Base-by-base conservation (phyloP, 192 early-diverging fungal genomes). In the Coemansia guatemalensis region DNA sequence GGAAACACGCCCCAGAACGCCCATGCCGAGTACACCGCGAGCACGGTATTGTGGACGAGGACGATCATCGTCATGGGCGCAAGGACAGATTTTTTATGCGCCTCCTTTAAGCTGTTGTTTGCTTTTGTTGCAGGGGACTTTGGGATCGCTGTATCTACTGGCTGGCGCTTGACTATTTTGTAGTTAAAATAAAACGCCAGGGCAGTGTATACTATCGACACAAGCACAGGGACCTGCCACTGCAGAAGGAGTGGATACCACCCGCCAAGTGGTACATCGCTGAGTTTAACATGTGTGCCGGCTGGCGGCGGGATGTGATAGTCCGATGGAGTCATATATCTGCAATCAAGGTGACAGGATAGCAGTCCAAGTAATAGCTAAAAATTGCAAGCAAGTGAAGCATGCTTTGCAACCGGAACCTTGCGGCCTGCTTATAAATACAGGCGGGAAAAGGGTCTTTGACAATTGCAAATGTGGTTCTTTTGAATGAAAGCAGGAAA, bases 221-320 rank as follows among this genome's bases (percentile, higher is more conserved):
- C 80, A 23, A 72, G 68, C 26, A 86, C 39, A 6, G 88, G 86
- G 1, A 88, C 84, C 75, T 81, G 84, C 88, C 86, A 91, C 63
- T 88, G 71, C 88, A 89, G 86, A 50, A 89, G 74, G 41, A 88
- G 73, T 29, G 86, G 85, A 66, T 90, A 90, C 76, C 84, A 87
- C 60, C 87, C 74, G 21, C 87, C 85, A 55, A 87, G 86, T 4
- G 86, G 89, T 52, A 90, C 82, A 14, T 83, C 84, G 64, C 62
- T 73, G 18, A 75, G 69, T 3, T 29, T 21, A 23, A 72, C 68
- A 26, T 58, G 55, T 22, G 72, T 71, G 29, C 74, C 74, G 5
- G 56, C 53, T 1, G 74, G 68, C 4, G 68, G 74, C 18, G 55
- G 22, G 26, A 67, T 67, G 32, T 57, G 64, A 20, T 67, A 60